Evolutionary conservation across 2,329 filamentous ascomycete species (phyloP).

Genomic region (Xylaria sp.): DNA sequence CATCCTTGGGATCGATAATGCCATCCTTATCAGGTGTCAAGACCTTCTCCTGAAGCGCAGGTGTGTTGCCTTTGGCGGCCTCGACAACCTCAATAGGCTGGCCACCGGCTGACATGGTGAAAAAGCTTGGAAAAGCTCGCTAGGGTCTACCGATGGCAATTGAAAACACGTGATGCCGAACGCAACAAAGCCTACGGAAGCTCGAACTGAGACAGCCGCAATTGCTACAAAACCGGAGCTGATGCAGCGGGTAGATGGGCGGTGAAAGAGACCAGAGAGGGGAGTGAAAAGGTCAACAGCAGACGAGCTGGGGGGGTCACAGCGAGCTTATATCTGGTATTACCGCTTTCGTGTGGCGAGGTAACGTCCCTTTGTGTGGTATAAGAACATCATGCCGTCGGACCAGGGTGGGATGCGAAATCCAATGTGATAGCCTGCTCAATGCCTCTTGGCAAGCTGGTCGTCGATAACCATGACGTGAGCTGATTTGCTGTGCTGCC

Average conservation of each 20-base stretch:
- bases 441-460: neutral
- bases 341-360: neutral
- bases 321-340: constrained; percentile 11
- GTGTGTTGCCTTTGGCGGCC: constrained; percentile 16
- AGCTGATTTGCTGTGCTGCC: neutral
- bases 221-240: neutral
- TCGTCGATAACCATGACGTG: neutral
- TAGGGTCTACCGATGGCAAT: neutral
- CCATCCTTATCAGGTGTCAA: constrained; percentile 8
- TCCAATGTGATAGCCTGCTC: neutral
- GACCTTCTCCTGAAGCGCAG: constrained; percentile 20
- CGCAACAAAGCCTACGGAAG: neutral
- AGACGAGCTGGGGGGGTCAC: neutral
- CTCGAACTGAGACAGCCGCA: neutral
- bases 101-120: constrained; percentile 31
- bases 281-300: neutral
- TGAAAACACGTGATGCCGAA: neutral
- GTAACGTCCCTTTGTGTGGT: constrained; percentile 3
- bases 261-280: neutral
- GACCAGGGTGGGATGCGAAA: neutral
- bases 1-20: constrained; percentile 1
- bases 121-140: too few species aligned
- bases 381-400: neutral
- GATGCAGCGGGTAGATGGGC: neutral
- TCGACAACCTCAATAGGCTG: constrained; percentile 27